phyloP scores from a whole-genome alignment of 306 rosid genomes.

The Cucurbita argyrosperma region DNA sequence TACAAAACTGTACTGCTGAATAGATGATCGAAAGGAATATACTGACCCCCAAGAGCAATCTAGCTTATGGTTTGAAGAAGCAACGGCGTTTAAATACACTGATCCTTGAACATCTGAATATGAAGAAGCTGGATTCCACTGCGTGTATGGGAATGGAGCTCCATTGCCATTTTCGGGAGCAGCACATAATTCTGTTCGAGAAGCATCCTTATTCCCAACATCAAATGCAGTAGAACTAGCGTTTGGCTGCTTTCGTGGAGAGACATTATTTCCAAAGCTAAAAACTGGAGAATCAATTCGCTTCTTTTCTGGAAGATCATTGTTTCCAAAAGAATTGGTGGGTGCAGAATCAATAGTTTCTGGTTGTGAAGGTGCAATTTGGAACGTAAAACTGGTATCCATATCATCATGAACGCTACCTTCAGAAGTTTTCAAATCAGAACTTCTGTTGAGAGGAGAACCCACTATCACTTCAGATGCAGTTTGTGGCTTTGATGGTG shows the following conservation, averaged over 20 bases:
- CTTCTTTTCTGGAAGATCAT: conserved; percentile 18
- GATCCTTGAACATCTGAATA: no score
- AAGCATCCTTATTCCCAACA: conserved; percentile 2
- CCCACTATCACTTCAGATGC: conserved; percentile 14
- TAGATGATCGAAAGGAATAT: background rate
- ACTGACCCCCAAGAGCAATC: conserved; percentile 47
- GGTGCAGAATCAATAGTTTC: conserved; percentile 12
- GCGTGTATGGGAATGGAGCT: conserved; percentile 14
- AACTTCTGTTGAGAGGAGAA: conserved; percentile 12
- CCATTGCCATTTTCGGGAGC: conserved; percentile 11
- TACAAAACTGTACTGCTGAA: background rate
- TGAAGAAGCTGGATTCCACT: conserved; percentile 11
- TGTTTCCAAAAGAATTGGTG: conserved; percentile 9
- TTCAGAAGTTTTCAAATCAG: conserved; percentile 10
- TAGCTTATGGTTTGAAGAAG: conserved; percentile 14
- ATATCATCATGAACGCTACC: conserved; percentile 24
- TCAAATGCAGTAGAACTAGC: background rate
- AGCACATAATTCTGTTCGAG: background rate
- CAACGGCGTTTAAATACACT: background rate
- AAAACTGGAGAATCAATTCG: conserved; percentile 11
- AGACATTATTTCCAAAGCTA: conserved; percentile 20
- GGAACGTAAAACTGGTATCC: conserved; percentile 6
- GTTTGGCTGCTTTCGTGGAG: conserved; percentile 12
- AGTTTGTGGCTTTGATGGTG: conserved; percentile 15
- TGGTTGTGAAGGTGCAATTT: conserved; percentile 10